Base-by-base conservation (phyloP, 768 basidiomycete species). In the Tulasnella sp. region DNA sequence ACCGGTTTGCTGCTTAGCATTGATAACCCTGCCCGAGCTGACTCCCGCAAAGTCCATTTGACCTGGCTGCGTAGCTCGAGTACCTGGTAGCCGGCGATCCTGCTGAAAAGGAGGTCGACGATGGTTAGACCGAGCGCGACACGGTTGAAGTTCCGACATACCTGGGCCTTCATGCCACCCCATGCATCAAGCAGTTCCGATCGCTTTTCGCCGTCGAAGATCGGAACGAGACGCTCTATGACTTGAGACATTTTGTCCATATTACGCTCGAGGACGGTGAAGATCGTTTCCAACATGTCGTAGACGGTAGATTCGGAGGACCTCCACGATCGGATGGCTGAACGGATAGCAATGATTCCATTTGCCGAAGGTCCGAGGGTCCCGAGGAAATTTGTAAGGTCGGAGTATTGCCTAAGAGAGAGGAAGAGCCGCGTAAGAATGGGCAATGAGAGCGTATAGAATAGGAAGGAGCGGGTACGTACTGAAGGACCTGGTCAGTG, bases 221-320 rank as follows among this genome's bases (percentile, higher is more conserved):
- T 85, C 81, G 95, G 95, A 6, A 96, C 90, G 44, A 94, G 87
- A 2, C 89, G 87, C 80, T 92, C 93, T 68, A 95, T 87, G 44
- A 94, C 89, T 80, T 92, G 91, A 0, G 91, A 92, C 0, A 94
- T 93, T 40, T 90, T 88, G 75, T 98, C 95, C 31, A 93, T 84
- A 80, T 91, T 86, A 21, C 87, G 85, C 78, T 92, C 91, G 16
- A 93, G 85, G 46, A 93, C 88, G 83, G 92, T 94, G 92, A 92
- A 97, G n/a, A 97, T 87, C 0, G 94, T 97, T 56, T 92, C 92
- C 75, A 98, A 92, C 81, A 98, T 88, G 84, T 97, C 97, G 4
- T 91, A 88, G 2, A 96, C 93, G 56, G 89, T 90, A 12, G 91
- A 90, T 84, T 99, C 97, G 58, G 91, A 91, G 2, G 88, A 84